Evolutionary conservation across 352 stramenopile species (phyloP).

Genomic region (Phytopythium kandeliae): DNA sequence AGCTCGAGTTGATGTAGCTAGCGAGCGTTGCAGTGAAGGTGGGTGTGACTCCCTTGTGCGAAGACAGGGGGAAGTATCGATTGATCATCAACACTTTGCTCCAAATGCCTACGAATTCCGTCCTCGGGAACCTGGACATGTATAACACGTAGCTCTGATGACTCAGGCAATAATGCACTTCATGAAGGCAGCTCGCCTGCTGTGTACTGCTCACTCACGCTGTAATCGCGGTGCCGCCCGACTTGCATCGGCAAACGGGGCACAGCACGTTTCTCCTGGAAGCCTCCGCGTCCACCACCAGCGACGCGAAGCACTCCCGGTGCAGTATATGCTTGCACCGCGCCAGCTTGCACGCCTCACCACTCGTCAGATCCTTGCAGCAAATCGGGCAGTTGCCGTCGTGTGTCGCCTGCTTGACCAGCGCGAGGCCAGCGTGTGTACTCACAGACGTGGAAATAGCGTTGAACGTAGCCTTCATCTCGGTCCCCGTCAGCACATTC

Average conservation of each 20-base stretch:
- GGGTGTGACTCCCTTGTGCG: too few species aligned
- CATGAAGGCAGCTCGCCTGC: too few species aligned
- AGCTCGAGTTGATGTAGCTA: conserved; percentile 23
- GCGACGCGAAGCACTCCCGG: neutral
- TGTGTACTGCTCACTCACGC: neutral
- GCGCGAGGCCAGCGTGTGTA: conserved; percentile 18
- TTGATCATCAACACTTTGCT: too few species aligned
- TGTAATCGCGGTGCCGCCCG: neutral
- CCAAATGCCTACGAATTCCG: too few species aligned
- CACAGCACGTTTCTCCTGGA: neutral
- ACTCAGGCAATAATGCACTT: too few species aligned
- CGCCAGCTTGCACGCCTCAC: neutral
- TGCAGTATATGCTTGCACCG: conserved; percentile 1
- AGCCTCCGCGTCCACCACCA: neutral
- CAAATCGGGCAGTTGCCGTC: neutral
- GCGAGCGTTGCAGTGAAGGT: neutral
- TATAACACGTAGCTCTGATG: too few species aligned
- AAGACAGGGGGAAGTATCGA: too few species aligned
- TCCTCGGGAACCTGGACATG: too few species aligned
- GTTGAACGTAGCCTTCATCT: conserved; percentile 68
- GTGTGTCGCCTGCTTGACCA: neutral
- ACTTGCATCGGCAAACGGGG: neutral
- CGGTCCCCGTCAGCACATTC: conserved; percentile 50
- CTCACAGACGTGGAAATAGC: conserved; percentile 71
- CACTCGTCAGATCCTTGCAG: conserved; percentile 2